Conservation (phyloP, 2,329 filamentous ascomycete genomes). For the Thielaviopsis populi region DNA sequence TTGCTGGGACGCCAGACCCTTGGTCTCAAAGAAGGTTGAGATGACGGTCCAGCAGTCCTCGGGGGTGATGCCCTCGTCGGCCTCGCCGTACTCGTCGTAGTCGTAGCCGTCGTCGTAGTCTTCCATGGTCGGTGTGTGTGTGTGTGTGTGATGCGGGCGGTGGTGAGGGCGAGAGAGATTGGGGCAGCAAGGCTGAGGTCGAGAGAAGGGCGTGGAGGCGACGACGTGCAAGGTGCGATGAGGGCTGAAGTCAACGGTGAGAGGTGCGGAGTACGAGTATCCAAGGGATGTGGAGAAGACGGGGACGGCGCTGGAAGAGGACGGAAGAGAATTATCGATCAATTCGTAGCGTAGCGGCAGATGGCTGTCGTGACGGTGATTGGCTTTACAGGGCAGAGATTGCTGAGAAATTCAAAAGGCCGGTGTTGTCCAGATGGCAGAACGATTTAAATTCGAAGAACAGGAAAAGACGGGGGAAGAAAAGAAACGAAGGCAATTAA, state of each 20-base stretch:
- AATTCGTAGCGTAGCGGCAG: neutral
- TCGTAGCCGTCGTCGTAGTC: constrained; percentile 44
- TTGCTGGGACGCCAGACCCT: constrained; percentile 93
- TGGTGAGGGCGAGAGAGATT: too few relatives aligned
- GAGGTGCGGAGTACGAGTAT: neutral
- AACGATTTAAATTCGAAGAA: neutral
- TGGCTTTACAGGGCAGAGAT: neutral
- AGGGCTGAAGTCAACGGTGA: neutral
- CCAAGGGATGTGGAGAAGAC: neutral
- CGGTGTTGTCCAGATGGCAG: neutral
- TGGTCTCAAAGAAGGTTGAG: constrained; percentile 88
- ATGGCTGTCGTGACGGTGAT: neutral
- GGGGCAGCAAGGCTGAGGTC: neutral
- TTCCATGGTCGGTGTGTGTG: constrained; percentile 30
- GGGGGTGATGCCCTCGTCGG: constrained; percentile 62
- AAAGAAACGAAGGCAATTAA: neutral
- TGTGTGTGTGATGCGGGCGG: constrained; percentile 17
- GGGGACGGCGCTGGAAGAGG: neutral
- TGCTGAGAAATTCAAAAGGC: constrained; percentile 11
- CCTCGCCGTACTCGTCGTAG: constrained; percentile 57
- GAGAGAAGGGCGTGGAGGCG: neutral
- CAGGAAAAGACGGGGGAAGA: neutral
- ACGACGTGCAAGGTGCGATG: neutral
- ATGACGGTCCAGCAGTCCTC: constrained; percentile 99
- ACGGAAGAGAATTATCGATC: neutral